A percentile compares a stretch with the other conserved stretches of the same genome.
Evolutionary conservation across 768 basidiomycete species (phyloP).

Genomic region (Auricularia cornea): DNA sequence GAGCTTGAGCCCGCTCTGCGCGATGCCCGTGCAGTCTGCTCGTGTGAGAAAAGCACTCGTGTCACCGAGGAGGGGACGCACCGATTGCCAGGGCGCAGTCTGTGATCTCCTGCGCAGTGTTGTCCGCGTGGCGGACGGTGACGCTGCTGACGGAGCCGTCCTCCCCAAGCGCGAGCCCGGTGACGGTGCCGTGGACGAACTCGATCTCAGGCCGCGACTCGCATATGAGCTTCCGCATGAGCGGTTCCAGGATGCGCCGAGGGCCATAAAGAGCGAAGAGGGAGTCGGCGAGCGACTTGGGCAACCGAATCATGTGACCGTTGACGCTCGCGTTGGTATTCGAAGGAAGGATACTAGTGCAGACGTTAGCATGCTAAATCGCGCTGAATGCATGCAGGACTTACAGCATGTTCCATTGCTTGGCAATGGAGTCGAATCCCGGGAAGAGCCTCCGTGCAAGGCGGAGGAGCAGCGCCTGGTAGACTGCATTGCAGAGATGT

Average conservation of each 20-base stretch:
- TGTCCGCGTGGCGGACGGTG: slow-evolving; percentile 9
- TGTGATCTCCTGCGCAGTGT: slow-evolving; percentile 3
- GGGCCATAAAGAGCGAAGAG: slow-evolving; percentile 5
- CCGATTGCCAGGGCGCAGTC: slow-evolving; percentile 17
- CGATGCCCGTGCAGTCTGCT: slow-evolving; percentile 24
- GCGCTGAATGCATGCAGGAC: background rate
- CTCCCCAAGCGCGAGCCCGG: slow-evolving; percentile 11
- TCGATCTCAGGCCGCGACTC: slow-evolving; percentile 13
- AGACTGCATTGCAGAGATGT: background rate
- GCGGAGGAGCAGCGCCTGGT: background rate
- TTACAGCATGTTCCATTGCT: background rate
- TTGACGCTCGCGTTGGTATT: background rate
- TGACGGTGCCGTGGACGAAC: slow-evolving; percentile 21
- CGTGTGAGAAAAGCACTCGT: too few species aligned
- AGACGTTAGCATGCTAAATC: background rate
- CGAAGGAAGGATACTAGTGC: too few species aligned
- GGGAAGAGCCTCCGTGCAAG: background rate
- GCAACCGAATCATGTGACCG: slow-evolving; percentile 5
- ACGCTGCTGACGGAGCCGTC: background rate
- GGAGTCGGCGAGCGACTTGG: slow-evolving; percentile 7
- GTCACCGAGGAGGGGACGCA: too few species aligned
- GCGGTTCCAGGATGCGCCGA: background rate
- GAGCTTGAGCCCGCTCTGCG: slow-evolving; percentile 20
- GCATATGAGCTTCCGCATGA: background rate
- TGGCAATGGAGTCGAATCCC: background rate